A percentile compares a stretch with the other conserved stretches of the same genome.
These are phyloP conservation scores for Diaporthe vexans DNA, from an alignment of 2,329 filamentous ascomycete genomes.

Conservation along the genomic window DNA sequence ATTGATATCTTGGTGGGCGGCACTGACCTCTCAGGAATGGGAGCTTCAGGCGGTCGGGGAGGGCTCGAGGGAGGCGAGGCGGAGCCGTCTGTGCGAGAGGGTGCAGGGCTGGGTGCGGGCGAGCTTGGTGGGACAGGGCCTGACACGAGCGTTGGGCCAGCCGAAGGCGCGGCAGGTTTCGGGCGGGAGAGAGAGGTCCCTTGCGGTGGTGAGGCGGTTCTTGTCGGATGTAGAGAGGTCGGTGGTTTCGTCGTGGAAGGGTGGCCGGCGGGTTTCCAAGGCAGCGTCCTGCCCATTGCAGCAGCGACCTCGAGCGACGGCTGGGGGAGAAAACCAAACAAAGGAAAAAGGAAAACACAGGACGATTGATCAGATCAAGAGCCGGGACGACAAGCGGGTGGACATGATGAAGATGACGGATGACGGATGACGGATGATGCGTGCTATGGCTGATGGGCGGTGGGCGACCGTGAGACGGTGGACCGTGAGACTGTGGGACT, in stretches of 20 bases:
- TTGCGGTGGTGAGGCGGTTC: slow-evolving; percentile 19
- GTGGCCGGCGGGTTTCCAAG: slow-evolving; percentile 34
- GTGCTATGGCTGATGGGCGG: no score
- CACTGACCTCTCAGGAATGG: slow-evolving; percentile 29
- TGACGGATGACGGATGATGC: background rate
- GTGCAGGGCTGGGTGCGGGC: background rate
- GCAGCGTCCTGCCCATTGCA: slow-evolving; percentile 39
- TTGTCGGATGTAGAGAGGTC: slow-evolving; percentile 5
- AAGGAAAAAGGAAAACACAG: background rate
- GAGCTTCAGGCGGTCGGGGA: slow-evolving; percentile 4
- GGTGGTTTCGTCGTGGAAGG: background rate
- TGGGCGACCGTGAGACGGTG: no score
- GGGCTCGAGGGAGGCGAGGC: background rate
- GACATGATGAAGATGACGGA: background rate
- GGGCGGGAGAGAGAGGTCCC: slow-evolving; percentile 9
- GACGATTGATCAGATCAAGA: slow-evolving; percentile 11
- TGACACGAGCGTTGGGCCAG: slow-evolving; percentile 21
- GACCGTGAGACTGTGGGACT: background rate
- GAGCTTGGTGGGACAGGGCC: slow-evolving; percentile 20
- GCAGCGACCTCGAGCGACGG: background rate
- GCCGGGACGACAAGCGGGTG: background rate
- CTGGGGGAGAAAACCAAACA: no score
- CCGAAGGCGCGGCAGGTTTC: slow-evolving; percentile 16
- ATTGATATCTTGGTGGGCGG: no score
- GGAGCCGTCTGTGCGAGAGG: background rate